Evolutionary conservation across 192 early-diverging fungal species (phyloP).

Genomic region (Geranomyces variabilis): DNA sequence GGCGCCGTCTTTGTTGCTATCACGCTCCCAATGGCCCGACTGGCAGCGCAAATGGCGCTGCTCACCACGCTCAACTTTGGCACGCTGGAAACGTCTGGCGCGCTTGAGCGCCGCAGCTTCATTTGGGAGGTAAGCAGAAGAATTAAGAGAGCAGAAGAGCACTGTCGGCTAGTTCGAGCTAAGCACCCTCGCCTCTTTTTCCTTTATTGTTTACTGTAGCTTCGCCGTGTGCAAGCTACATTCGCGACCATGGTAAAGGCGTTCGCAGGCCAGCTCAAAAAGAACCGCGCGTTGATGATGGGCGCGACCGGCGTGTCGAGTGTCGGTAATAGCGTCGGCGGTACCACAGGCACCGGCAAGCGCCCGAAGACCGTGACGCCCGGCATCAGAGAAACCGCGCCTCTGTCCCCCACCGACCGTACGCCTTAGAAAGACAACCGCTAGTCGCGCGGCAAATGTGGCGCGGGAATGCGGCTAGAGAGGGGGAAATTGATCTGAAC

Average conservation of each 20-base stretch:
- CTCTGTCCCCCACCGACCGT: no score
- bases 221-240: conserved; percentile 15
- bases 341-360: no score
- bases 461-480: no score
- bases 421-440: no score
- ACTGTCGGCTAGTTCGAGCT: no score
- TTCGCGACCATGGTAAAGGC: conserved; percentile 30
- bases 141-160: not conserved
- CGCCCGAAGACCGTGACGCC: no score
- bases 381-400: no score
- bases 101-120: not conserved
- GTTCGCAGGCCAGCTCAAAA: conserved; percentile 27
- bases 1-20: conserved; percentile 12
- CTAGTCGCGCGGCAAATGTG: no score
- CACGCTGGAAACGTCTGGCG: conserved; percentile 9
- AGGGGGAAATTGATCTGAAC: no score
- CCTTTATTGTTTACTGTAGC: not conserved
- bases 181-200: no score
- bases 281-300: not conserved
- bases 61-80: conserved; percentile 26
- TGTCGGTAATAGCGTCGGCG: no score
- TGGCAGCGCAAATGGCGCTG: conserved; percentile 11
- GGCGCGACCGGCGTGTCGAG: no score
- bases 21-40: not conserved
- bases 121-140: conserved; percentile 25